A percentile compares a stretch with the other conserved stretches of the same genome.
Evolutionary conservation across 805 yeast species (phyloP).

Genomic region (Candida verbasci): DNA sequence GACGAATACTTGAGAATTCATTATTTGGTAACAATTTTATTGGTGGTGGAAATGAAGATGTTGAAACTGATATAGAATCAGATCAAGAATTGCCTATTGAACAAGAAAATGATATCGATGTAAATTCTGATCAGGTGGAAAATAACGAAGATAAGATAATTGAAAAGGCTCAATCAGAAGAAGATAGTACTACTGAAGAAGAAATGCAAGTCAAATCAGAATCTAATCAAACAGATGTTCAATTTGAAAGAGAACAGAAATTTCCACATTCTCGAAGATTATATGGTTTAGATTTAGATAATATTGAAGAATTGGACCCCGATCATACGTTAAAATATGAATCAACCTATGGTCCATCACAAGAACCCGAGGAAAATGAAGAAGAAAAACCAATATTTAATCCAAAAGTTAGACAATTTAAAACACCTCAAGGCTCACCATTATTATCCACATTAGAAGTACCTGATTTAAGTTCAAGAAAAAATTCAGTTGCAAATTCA

Average conservation of each 20-base stretch:
- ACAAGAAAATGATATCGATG: too few species aligned
- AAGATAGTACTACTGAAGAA: too few species aligned
- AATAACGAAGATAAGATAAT: too few species aligned
- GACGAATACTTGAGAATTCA: not conserved
- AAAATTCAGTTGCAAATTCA: not conserved
- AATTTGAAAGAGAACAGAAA: slow-evolving; percentile 1
- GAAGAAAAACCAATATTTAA: not conserved
- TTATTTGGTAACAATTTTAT: not conserved
- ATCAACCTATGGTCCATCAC: slow-evolving; percentile 13
- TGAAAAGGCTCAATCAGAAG: too few species aligned
- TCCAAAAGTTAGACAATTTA: not conserved
- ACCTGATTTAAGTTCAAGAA: not conserved
- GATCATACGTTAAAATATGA: slow-evolving; percentile 23
- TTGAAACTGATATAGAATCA: not conserved
- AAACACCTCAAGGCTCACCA: not conserved
- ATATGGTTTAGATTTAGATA: slow-evolving; percentile 20
- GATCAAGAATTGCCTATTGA: not conserved
- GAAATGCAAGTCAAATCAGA: not conserved
- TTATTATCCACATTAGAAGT: not conserved
- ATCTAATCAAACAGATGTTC: not conserved
- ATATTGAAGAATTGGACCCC: slow-evolving; percentile 16
- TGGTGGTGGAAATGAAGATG: not conserved
- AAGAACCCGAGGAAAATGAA: not conserved
- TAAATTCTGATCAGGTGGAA: too few species aligned
- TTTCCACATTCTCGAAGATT: too few species aligned